A percentile compares a stretch with the other conserved stretches of the same genome.
Evolutionary conservation across 768 basidiomycete genomes (phyloP).

Genomic region (Kwoniella botswanensis): DNA sequence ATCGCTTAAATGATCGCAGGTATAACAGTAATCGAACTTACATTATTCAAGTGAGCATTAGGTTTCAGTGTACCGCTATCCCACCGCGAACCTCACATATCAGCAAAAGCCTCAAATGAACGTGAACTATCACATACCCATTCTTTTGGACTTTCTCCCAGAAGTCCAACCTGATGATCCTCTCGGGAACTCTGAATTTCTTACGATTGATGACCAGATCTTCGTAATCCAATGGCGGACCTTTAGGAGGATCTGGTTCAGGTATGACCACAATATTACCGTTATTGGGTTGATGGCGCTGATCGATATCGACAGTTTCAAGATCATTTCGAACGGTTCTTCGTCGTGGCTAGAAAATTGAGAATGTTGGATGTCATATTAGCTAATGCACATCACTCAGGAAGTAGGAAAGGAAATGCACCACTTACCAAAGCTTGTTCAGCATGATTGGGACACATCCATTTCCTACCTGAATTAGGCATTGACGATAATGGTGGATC

Average conservation of each 20-base stretch:
- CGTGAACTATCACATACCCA: conserved; percentile 16
- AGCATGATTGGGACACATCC: conserved; percentile 99
- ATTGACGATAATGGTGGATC: conserved; percentile 85
- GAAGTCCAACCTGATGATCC: conserved; percentile 89
- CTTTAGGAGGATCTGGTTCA: conserved; percentile 61
- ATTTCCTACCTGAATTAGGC: conserved; percentile 86
- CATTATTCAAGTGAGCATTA: background rate
- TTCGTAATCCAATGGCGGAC: conserved; percentile 41
- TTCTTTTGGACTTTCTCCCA: conserved; percentile 70
- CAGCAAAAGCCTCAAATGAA: background rate
- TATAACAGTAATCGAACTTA: background rate
- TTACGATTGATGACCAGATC: conserved; percentile 64
- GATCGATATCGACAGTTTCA: conserved; percentile 73
- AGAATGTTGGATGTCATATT: too few relatives aligned
- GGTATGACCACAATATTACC: conserved; percentile 89
- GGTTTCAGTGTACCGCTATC: background rate
- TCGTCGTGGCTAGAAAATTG: conserved; percentile 69
- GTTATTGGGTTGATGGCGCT: conserved; percentile 77
- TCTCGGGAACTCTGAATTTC: conserved; percentile 90
- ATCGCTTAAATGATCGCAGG: background rate
- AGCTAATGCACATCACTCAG: too few relatives aligned
- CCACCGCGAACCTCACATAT: background rate
- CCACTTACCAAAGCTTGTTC: conserved; percentile 77
- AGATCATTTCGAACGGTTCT: conserved; percentile 76
- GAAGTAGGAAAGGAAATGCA: background rate